These are phyloP conservation scores for Colletotrichum spaethianum DNA, from an alignment of 2,329 filamentous ascomycete species.

Conservation along the genomic window DNA sequence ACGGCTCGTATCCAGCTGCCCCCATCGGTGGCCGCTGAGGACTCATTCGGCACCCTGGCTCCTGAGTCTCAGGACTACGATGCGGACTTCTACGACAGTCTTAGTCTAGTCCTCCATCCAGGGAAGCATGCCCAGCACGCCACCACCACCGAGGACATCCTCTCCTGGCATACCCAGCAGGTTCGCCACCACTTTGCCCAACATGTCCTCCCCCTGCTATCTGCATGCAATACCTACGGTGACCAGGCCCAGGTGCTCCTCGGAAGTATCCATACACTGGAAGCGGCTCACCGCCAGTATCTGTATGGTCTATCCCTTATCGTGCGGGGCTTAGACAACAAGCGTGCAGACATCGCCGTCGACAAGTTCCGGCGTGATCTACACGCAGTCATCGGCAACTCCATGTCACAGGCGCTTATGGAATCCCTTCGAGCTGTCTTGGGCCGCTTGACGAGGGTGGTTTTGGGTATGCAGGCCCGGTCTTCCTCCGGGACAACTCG, in stretches of 20 bases:
- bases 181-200: conserved; percentile 73
- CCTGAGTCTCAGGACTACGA: conserved; percentile 61
- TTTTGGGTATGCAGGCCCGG: conserved; percentile 54
- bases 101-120: conserved; percentile 68
- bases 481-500: conserved; percentile 29
- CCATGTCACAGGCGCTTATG: conserved; percentile 67
- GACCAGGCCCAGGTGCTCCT: conserved; percentile 64
- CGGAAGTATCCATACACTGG: conserved; percentile 69
- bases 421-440: conserved; percentile 70
- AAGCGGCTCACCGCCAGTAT: conserved; percentile 72
- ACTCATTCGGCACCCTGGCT: conserved; percentile 65
- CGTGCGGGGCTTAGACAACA: conserved; percentile 60
- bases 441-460: conserved; percentile 60
- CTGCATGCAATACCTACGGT: conserved; percentile 59
- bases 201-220: conserved; percentile 70
- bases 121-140: conserved; percentile 62
- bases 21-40: conserved; percentile 67
- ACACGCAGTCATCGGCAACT: conserved; percentile 76
- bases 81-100: conserved; percentile 64
- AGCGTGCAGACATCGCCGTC: conserved; percentile 54
- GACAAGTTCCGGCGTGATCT: conserved; percentile 72
- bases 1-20: conserved; percentile 71
- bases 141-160: conserved; percentile 67
- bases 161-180: conserved; percentile 74
- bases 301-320: conserved; percentile 68